Base-by-base conservation (phyloP, 2,329 filamentous ascomycete genomes). In the Aureobasidium sp. region DNA sequence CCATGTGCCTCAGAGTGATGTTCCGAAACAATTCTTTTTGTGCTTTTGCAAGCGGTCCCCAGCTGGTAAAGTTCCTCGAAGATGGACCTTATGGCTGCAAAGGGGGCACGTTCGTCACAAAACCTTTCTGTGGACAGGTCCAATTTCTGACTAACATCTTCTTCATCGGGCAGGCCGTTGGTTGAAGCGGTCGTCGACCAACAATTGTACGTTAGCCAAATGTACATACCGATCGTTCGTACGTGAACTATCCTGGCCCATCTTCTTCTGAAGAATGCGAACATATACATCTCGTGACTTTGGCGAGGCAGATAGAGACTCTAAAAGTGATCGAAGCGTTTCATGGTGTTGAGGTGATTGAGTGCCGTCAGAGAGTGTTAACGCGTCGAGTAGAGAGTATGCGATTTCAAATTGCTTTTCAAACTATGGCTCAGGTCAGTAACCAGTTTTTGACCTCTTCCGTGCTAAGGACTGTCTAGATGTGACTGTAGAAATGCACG, bases 371-470 rank as follows among this genome's bases (percentile, higher is more conserved):
- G 63, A 66, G 5, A 66, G 47, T 2, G 53, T 64, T 17, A 66
- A 36, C 3, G 64, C 62, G 17, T 66, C 65, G 13, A 66, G 57
- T 5, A 66, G 43, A 0, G 64, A 65, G 27, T 66, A 66, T 1
- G 63, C 64, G 13, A 66, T 66, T 26, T 66, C 65, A 32, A 66
- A 66, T 41, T 65, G 62, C 39, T 66, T 66, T 43, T 66, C 65
- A 29, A 66, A 66, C 44, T 43, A 20, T 44, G 20, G 10, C 0
- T 2, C 8, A 10, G 29, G 47, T 51, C 3, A 34, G 29, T 29
- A 8, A 9, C 17, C 5, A 63, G 59, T 8, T 6, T 1, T 43
- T 26, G 41, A 20, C 13, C 41, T 44, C 20, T 43, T 5, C 5
- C 1, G 10, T 44, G 10, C 24, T 5, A 26, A 13, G 1, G 9